Base-by-base conservation (phyloP, 1,284 basidiomycete genomes). In the Heterobasidion irregulare region DNA sequence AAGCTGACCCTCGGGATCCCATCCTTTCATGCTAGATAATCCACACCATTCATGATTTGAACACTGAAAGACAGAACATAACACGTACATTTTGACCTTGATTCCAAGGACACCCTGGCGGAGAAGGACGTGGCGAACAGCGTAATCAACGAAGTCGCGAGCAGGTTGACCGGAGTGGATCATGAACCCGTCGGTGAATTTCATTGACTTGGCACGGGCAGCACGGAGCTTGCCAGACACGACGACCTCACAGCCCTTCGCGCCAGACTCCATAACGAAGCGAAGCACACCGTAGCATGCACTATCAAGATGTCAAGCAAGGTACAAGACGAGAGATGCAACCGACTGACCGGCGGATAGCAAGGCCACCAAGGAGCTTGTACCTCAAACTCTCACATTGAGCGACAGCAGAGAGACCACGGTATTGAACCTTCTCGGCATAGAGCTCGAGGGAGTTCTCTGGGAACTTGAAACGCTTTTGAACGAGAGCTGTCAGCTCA, bases 101-200 rank as follows among this genome's bases (percentile, higher is more conserved):
- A 99, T 98, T 71, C 97, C 97, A 63, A 99, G 86, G 58, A 99
- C 97, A 88, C 97, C 97, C 75, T 99, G 97, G 70, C 94, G 90
- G 67, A 99, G 87, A 67, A 99, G 84, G 66, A 99, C 97, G 82
- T 99, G 97, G 65, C 97, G 87, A 68, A 98, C 95, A 60, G 97
- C 97, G 68, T 94, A 86, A 80, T 99, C 96, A 60, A 99, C 94
- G 67, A 96, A 99, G 74, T 99, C 97, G 60, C 87, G 79, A 56
- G 86, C 89, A 66, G 97, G 97, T 79, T 99, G 96, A 84, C 97
- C 97, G 63, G 97, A 98, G 87, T 99, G 97, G 74, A 99, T 96
- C 94, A 99, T 98, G 88, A 98, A 98, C 54, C 97, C 97, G 69
- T 99, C 97, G 71, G 95, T 98, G 82, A 99, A 99, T 78, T 99